Evolutionary conservation across 805 yeast species (phyloP).

Genomic region (Saccharomycopsis capsularis): DNA sequence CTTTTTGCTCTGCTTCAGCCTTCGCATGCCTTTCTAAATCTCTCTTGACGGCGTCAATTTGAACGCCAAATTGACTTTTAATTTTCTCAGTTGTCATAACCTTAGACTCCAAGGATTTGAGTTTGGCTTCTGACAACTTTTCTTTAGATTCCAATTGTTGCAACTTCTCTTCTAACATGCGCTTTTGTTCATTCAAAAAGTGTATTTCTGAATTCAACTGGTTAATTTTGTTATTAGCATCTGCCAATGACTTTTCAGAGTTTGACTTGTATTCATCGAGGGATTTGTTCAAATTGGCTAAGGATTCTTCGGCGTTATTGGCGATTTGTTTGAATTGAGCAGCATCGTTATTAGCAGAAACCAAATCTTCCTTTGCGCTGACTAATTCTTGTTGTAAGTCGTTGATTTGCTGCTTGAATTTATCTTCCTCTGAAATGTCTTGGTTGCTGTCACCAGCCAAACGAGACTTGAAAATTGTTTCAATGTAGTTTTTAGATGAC

Average conservation of each 20-base stretch:
- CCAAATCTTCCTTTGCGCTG: slow-evolving; percentile 47
- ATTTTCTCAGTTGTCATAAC: slow-evolving; percentile 23
- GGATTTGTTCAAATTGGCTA: slow-evolving; percentile 45
- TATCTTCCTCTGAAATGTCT: slow-evolving; percentile 12
- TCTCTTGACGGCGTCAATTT: slow-evolving; percentile 28
- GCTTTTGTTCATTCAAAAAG: background rate
- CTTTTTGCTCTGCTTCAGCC: slow-evolving; percentile 34
- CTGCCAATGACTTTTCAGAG: background rate
- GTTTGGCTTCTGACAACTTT: slow-evolving; percentile 23
- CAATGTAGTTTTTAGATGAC: slow-evolving; percentile 24
- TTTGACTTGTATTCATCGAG: slow-evolving; percentile 40
- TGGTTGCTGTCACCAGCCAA: slow-evolving; percentile 2
- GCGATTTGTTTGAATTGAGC: slow-evolving; percentile 60
- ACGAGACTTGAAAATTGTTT: slow-evolving; percentile 22
- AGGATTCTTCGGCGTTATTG: slow-evolving; percentile 57
- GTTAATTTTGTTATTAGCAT: slow-evolving; percentile 17
- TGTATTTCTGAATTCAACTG: slow-evolving; percentile 17
- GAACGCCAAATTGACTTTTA: slow-evolving; percentile 28
- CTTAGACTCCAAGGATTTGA: slow-evolving; percentile 7
- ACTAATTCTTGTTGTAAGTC: slow-evolving; percentile 27
- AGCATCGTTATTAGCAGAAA: slow-evolving; percentile 48
- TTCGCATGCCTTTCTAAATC: slow-evolving; percentile 40
- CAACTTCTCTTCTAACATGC: slow-evolving; percentile 23
- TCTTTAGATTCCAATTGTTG: slow-evolving; percentile 27
- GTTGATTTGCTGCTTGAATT: slow-evolving; percentile 9